Conservation (phyloP, 768 basidiomycete species). For the Tephrocybe rancida region DNA sequence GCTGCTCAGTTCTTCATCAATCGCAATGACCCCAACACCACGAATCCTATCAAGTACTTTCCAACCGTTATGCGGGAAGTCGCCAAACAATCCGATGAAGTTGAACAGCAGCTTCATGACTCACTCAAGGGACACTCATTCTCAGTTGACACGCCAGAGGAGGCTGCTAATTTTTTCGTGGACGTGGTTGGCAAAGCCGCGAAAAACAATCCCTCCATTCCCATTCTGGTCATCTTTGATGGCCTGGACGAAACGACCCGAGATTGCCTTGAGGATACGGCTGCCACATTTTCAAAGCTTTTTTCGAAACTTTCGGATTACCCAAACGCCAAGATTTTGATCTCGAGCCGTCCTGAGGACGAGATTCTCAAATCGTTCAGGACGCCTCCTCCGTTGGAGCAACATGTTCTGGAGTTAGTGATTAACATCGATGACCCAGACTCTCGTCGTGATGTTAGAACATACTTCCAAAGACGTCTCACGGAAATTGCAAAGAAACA, state of each 20-base stretch:
- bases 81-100: neutral
- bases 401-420: conserved; percentile 12
- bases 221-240: conserved; percentile 19
- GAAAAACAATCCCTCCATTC: neutral
- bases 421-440: conserved; percentile 12
- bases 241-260: conserved; percentile 18
- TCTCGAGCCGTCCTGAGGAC: conserved; percentile 22
- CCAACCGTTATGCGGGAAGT: conserved; percentile 16
- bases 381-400: neutral
- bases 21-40: conserved; percentile 12
- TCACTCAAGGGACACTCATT: conserved; percentile 5
- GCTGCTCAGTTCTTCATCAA: conserved; percentile 18
- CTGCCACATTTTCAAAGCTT: conserved; percentile 13
- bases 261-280: conserved; percentile 4
- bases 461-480: conserved; percentile 4
- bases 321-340: conserved; percentile 17
- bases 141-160: conserved; percentile 2
- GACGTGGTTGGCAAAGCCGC: conserved; percentile 8
- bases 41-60: conserved; percentile 16
- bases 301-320: conserved; percentile 1
- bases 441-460: conserved; percentile 15
- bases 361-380: conserved; percentile 15
- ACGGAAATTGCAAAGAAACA: conserved; percentile 5
- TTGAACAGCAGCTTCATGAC: conserved; percentile 7
- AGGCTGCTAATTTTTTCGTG: conserved; percentile 18